Evolutionary conservation across 305 asterid species (phyloP).

Genomic region (Solanum chacoense): DNA sequence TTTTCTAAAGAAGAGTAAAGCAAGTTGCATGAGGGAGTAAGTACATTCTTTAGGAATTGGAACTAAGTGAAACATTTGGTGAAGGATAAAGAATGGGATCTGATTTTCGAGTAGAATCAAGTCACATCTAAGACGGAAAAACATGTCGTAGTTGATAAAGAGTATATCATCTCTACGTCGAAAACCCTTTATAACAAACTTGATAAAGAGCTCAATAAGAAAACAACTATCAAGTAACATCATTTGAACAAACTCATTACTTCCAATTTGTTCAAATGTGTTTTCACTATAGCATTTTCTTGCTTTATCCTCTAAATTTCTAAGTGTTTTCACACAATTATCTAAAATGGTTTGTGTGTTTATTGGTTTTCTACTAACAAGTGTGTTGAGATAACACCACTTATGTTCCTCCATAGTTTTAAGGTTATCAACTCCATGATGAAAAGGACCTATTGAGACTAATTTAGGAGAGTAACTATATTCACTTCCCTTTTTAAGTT

Average conservation of each 20-base stretch:
- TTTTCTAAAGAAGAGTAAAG: constrained; percentile 33
- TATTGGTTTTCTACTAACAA: constrained; percentile 23
- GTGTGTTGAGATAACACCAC: constrained; percentile 37
- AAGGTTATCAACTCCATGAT: constrained; percentile 14
- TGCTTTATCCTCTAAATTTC: constrained; percentile 25
- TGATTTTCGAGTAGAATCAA: constrained; percentile 45
- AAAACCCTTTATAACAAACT: constrained; percentile 14
- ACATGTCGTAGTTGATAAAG: constrained; percentile 8
- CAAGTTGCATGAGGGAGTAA: constrained; percentile 28
- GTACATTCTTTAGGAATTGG: constrained; percentile 24
- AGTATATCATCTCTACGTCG: constrained; percentile 45
- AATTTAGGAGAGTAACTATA: constrained; percentile 24
- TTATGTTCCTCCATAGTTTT: constrained; percentile 24
- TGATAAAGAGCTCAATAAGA: constrained; percentile 45
- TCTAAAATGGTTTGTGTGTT: constrained; percentile 20
- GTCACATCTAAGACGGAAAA: constrained; percentile 26
- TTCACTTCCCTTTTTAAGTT: constrained; percentile 12
- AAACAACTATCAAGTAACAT: constrained; percentile 45
- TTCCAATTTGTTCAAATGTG: constrained; percentile 10
- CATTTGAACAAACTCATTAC: constrained; percentile 33
- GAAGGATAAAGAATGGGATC: constrained; percentile 44
- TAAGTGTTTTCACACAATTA: constrained; percentile 25
- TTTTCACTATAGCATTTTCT: constrained; percentile 32
- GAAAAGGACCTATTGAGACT: constrained; percentile 59
- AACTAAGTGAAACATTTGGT: constrained; percentile 27